Evolutionary conservation across 768 basidiomycete species (phyloP), one percentile per base, ranked within the genome.

Genomic region (Mycena polygramma): DNA sequence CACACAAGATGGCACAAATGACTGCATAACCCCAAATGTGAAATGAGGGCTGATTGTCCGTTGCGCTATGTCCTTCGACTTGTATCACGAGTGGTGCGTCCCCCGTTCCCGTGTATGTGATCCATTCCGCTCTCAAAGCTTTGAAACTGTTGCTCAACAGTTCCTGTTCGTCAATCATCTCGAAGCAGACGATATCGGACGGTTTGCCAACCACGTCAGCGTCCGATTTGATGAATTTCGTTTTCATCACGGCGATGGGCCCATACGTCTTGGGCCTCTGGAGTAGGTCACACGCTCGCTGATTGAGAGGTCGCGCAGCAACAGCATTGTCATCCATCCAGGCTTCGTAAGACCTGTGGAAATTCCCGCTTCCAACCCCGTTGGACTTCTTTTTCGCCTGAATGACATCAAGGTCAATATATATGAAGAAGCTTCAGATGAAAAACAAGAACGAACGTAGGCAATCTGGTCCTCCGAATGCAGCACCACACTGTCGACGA

Each of bases 381-480:
- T 55, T 15, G 6, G 63, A 57, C 48, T 66, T 71, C 1, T 65
- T 64, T 62, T 63, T 36, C 9, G 73, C 72, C 75, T 75, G 41
- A 30, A 9, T 36, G 30, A 22, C 11, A 4, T 26, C 24, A 55
- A 43, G 24, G 35, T 59, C 20, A 59, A 45, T 26, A 11, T 19
- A 13, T 15, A 7, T n/a, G 30, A 30, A 30, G 30, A 30, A 30
- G 30, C 30, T 24, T 26, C n/a, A 20, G 49, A 43, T 45, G 41
- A 8, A 7, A 26, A 19, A 66, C 41, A 46, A 36, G 17, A 43
- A 43, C 71, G 6, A 30, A 75, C 75, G 48, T 63, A 69, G 39
- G 73, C 76, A 17, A 75, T 60, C 46, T 70, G 68, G 49, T 74
- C 76, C 49, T 75, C 72, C 1, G 76, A 70, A 71, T 75, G 69